Evolutionary conservation across 2,329 filamentous ascomycete genomes (phyloP), one percentile per base, ranked within the genome.

Genomic region (Sodiomyces alkalinus): DNA sequence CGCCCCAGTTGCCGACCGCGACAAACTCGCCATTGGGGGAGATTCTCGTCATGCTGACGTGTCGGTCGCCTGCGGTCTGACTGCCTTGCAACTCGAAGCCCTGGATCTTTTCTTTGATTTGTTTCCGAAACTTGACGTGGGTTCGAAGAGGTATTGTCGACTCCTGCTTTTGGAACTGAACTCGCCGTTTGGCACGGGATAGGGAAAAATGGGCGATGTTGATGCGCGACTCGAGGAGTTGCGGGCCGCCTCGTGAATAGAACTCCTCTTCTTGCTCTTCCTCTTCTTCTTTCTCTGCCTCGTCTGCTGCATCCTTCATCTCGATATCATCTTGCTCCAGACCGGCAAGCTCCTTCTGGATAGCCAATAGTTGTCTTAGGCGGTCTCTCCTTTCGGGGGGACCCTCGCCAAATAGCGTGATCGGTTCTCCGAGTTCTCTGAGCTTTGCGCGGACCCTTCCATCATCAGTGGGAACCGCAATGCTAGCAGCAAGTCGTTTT

Each of bases 391-490:
- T 66, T 43, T 96, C 87, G 16, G 71, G 75, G 2, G 77, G 76
- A 1, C 81, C 82, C 56, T 98, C 90, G 33, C 86, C 90, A 39
- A 98, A 98, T 1, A 96, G 64, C 0, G 87, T 98, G 31, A 96
- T 74, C 8, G 90, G 90, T 47, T 98, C 80, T n/a, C 81, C 83
- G 38, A 93, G 65, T 44, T 90, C 79, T 39, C 90, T 74, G 33
- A 96, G 66, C 39, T 72, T 74, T 20, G 74, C 64, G 35, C 85
- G 80, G 26, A 98, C 86, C 43, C 80, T 74, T 36, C 69, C 75
- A 60, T 98, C 90, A 49, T 94, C 86, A 30, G 92, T 98, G 1
- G 87, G 90, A 4, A 98, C 90, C 9, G 80, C 78, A 41, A 96
- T 81, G 8, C 80, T 79, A 12, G 85, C 85, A 8, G 85, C 86